These are phyloP conservation scores for Prunus campanulata DNA, from an alignment of 306 rosid genomes.

Conservation along the genomic window DNA sequence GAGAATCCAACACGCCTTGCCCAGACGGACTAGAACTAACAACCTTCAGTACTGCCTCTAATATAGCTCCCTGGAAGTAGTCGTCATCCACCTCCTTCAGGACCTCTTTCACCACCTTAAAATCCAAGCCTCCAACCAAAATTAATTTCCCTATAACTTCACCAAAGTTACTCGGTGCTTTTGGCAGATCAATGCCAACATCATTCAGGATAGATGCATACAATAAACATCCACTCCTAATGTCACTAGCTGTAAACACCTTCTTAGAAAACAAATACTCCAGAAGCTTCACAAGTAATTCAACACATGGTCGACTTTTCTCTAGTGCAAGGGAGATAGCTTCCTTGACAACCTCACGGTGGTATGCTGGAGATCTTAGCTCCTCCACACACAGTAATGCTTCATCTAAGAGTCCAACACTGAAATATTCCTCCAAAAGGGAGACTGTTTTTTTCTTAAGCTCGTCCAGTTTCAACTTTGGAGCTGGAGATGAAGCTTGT, in stretches of 20 bases:
- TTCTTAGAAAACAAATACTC: constrained; percentile 52
- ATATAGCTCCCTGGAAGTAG: constrained; percentile 50
- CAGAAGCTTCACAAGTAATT: constrained; percentile 60
- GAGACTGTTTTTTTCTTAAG: constrained; percentile 59
- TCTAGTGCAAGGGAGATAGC: constrained; percentile 76
- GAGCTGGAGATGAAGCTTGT: constrained; percentile 44
- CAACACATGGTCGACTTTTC: constrained; percentile 65
- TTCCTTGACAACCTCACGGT: constrained; percentile 89
- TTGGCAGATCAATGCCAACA: constrained; percentile 74
- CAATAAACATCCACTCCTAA: constrained; percentile 71
- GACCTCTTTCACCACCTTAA: constrained; percentile 62
- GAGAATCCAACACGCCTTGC: constrained; percentile 63
- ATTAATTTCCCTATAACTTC: constrained; percentile 66
- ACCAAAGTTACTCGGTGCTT: constrained; percentile 81
- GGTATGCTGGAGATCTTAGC: constrained; percentile 62
- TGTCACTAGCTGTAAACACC: constrained; percentile 51
- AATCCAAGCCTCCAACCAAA: constrained; percentile 60
- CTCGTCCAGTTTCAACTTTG: constrained; percentile 38
- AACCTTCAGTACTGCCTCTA: constrained; percentile 42
- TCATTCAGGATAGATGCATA: constrained; percentile 70
- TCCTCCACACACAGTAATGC: constrained; percentile 91
- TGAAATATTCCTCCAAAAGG: constrained; percentile 83
- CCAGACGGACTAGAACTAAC: constrained; percentile 52
- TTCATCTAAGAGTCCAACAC: constrained; percentile 68
- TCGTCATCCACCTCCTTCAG: constrained; percentile 68